These are phyloP conservation scores for Monilinia fructigena DNA, from an alignment of 2,329 filamentous ascomycete species.

Conservation along the genomic window DNA sequence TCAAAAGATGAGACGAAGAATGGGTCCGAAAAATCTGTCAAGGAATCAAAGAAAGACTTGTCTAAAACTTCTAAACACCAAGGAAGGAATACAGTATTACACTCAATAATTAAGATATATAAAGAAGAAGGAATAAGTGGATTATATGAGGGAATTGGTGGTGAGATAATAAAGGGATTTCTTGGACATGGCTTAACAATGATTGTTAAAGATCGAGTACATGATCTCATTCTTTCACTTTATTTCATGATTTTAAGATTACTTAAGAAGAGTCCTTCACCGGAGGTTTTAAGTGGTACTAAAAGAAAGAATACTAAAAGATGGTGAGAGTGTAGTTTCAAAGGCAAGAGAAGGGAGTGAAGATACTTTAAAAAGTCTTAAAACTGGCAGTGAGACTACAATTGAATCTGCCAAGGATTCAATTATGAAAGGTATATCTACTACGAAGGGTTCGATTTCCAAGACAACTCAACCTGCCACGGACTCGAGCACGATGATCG, in stretches of 20 bases:
- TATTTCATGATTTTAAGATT: slow-evolving; percentile 65
- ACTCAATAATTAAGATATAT: slow-evolving; percentile 57
- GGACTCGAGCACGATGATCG: not conserved
- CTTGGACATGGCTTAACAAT: slow-evolving; percentile 85
- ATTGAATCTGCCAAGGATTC: not conserved
- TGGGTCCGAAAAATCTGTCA: slow-evolving; percentile 30
- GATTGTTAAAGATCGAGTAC: slow-evolving; percentile 77
- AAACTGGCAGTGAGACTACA: not conserved
- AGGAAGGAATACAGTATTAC: slow-evolving; percentile 56
- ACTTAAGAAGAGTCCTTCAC: slow-evolving; percentile 46
- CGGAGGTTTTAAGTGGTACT: slow-evolving; percentile 44
- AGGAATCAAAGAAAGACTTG: slow-evolving; percentile 4
- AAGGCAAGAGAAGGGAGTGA: slow-evolving; percentile 30
- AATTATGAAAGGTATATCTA: not conserved
- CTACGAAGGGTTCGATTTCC: not conserved
- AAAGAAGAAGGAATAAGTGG: slow-evolving; percentile 64
- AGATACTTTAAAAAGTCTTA: slow-evolving; percentile 22
- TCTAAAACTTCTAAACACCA: slow-evolving; percentile 31
- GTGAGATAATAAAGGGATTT: slow-evolving; percentile 79
- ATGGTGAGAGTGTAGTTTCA: slow-evolving; percentile 25
- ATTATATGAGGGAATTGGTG: slow-evolving; percentile 73
- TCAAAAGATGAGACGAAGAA: slow-evolving; percentile 38
- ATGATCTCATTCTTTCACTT: slow-evolving; percentile 66
- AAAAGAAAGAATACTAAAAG: slow-evolving; percentile 28
- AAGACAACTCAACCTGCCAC: too few species aligned